A percentile compares a stretch with the other conserved stretches of the same genome.
These are phyloP conservation scores for Kwoniella europaea DNA, from an alignment of 768 basidiomycete species.

Conservation along the genomic window DNA sequence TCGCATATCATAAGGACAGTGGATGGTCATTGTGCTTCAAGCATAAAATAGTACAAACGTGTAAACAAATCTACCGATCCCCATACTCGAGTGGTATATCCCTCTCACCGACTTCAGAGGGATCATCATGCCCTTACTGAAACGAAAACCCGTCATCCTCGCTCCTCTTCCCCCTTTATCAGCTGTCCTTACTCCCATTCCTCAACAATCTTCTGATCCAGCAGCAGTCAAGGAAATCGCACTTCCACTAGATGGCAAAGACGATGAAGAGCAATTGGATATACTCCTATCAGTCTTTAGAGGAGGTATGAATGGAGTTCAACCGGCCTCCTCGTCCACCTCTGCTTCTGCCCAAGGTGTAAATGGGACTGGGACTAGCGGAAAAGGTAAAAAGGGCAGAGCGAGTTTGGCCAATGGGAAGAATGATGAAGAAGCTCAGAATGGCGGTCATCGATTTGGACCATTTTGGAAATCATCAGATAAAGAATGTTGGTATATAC, in stretches of 20 bases:
- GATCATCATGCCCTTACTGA: slow-evolving; percentile 45
- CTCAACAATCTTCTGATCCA: slow-evolving; percentile 10
- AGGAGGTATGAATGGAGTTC: slow-evolving; percentile 36
- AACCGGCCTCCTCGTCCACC: neutral
- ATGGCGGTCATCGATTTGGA: slow-evolving; percentile 5
- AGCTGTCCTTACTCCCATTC: slow-evolving; percentile 32
- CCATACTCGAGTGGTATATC: neutral
- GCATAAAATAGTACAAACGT: neutral
- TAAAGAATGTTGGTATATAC: slow-evolving; percentile 78
- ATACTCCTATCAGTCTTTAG: slow-evolving; percentile 46
- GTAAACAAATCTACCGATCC: neutral
- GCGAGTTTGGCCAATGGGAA: slow-evolving; percentile 12
- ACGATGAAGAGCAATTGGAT: slow-evolving; percentile 56
- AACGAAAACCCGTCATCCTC: slow-evolving; percentile 50
- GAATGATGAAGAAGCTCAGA: slow-evolving; percentile 17
- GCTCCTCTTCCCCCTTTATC: slow-evolving; percentile 47
- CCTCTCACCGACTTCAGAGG: neutral
- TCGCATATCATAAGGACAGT: neutral
- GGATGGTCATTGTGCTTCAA: neutral
- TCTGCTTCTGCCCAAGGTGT: too few relatives aligned
- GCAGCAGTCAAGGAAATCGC: slow-evolving; percentile 1
- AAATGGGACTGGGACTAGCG: slow-evolving; percentile 1
- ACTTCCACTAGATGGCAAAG: slow-evolving; percentile 50
- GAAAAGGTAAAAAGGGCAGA: slow-evolving; percentile 21
- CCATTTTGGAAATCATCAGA: slow-evolving; percentile 37